Base-by-base conservation (phyloP, 345 rosid species). In the Sisymbrium irio region DNA sequence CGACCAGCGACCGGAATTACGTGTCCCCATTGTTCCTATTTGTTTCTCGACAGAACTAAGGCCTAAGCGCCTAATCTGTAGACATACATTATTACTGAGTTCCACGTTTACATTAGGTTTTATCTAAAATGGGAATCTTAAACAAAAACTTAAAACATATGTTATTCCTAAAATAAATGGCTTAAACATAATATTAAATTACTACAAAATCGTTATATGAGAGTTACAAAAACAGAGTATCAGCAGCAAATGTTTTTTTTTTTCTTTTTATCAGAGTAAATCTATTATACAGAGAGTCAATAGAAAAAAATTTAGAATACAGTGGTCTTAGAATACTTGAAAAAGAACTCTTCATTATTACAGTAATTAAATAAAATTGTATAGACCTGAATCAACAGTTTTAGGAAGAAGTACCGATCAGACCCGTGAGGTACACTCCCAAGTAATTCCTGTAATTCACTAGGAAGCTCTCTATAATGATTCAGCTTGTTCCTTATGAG, bases 391-490 rank as follows among this genome's bases (percentile, higher is more conserved):
- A 88, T 88, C 78, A 90, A 80, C 53, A 88, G 87, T 72, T 80
- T 86, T 0, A 93, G 96, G 44, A 90, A 90, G 71, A 86, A 90
- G 68, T 90, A 88, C 20, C 67, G 50, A 42, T 88, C 90, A 65
- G 83, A 90, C 25, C 93, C 96, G 69, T 85, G 87, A 1, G 96
- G 93, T 69, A 86, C 75, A 44, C 85, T 69, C 25, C 96, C 96
- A 25, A 89, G 60, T 25, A 87, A 69, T 63, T 86, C 87, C 71
- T 87, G 90, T 33, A 87, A 65, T 42, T 86, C 91, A 51, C 49
- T 67, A 59, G 93, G n/a, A n/a, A n/a, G n/a, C n/a, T n/a, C n/a
- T n/a, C n/a, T n/a, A n/a, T n/a, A n/a, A n/a, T n/a, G n/a, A 74
- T 84, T 86, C 61, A 83, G 76, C 67, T 87, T 89, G 88, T 87